phyloP scores from a whole-genome alignment of 139 green algal genomes.

The Coelastrella sp. region DNA sequence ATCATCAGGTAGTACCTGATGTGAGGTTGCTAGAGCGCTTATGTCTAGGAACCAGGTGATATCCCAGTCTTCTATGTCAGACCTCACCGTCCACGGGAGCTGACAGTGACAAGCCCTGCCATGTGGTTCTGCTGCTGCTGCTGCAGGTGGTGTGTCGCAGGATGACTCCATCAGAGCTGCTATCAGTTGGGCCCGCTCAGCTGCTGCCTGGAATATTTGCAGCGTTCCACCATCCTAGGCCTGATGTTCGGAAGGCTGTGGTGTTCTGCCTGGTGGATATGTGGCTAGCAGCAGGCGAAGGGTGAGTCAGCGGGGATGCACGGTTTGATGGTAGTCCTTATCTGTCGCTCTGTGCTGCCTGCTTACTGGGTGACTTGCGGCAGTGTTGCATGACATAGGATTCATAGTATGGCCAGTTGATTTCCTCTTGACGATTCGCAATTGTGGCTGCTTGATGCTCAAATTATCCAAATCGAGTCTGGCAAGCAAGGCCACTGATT shows the following conservation, averaged over 20 bases:
- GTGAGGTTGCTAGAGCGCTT: no score
- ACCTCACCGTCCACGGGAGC: not conserved
- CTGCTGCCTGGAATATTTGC: conserved; percentile 74
- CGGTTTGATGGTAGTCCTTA: not conserved
- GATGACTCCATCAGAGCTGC: conserved; percentile 34
- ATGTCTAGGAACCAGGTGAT: no score
- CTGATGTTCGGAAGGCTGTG: conserved; percentile 78
- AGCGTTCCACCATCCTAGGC: conserved; percentile 62
- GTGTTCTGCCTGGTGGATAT: conserved; percentile 74
- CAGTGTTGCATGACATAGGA: not conserved
- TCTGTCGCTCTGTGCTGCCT: not conserved
- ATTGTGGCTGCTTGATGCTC: not conserved
- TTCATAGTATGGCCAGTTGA: no score
- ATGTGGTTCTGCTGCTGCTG: not conserved
- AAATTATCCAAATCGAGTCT: not conserved
- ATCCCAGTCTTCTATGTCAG: no score
- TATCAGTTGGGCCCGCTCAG: conserved; percentile 35
- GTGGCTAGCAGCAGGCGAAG: conserved; percentile 63
- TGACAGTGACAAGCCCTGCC: not conserved
- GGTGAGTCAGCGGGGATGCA: not conserved
- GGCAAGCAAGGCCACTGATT: not conserved
- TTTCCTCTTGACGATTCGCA: no score
- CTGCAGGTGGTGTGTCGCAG: conserved; percentile 13
- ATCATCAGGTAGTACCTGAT: no score
- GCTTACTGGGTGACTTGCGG: not conserved